Percentiles rank a stretch among this genome's conserved stretches.
phyloP scores from a whole-genome alignment of 2,329 filamentous ascomycete species.

The Trichoderma sp. region DNA sequence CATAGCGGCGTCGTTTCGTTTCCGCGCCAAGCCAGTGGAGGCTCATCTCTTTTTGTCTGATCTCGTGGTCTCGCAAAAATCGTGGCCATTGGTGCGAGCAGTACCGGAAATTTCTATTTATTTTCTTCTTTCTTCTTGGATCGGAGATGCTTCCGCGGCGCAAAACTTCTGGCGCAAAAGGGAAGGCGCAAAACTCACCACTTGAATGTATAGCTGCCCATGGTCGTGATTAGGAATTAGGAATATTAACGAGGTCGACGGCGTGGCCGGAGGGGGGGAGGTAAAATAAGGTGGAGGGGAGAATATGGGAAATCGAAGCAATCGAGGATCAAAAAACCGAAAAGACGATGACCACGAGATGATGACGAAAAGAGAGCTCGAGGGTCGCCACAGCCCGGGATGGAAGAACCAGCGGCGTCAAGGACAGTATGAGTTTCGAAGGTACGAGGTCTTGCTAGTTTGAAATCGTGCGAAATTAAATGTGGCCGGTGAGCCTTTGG shows the following conservation, averaged over 20 bases:
- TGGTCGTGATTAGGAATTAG: constrained; percentile 40
- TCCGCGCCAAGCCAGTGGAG: constrained; percentile 15
- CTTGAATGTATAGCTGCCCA: constrained; percentile 71
- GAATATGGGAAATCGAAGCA: neutral
- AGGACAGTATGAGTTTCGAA: constrained; percentile 23
- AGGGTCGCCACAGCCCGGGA: constrained; percentile 14
- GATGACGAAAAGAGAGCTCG: constrained; percentile 12
- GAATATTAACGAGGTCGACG: constrained; percentile 14
- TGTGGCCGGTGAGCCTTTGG: constrained; percentile 25
- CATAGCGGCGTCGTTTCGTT: constrained; percentile 2
- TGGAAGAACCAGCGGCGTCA: constrained; percentile 19
- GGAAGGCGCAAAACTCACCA: constrained; percentile 55
- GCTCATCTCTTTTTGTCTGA: constrained; percentile 1
- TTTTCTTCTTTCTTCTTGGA: neutral
- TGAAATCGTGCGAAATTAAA: constrained; percentile 26
- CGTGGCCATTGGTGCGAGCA: constrained; percentile 7
- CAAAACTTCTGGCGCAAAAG: constrained; percentile 19
- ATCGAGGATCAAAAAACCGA: neutral
- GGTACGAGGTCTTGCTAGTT: constrained; percentile 22
- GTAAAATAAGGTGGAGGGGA: neutral
- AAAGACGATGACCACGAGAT: neutral
- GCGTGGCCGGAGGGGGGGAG: neutral
- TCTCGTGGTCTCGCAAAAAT: constrained; percentile 18
- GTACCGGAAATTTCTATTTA: neutral
- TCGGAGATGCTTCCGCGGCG: constrained; percentile 1